Conservation (phyloP, 192 early-diverging fungal genomes). For the Ambispora gerdemannii region DNA sequence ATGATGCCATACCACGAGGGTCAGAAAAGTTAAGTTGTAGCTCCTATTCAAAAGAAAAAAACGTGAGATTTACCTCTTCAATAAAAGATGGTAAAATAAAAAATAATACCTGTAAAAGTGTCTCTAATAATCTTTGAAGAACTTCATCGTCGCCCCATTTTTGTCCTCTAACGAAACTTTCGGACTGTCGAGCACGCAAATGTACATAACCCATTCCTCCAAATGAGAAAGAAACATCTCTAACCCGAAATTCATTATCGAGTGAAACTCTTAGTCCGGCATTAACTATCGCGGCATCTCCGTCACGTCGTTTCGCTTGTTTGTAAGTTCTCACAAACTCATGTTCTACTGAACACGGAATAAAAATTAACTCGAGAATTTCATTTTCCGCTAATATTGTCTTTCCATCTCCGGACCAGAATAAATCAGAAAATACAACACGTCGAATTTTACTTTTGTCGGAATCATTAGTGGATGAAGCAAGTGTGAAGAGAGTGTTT, state of each 20-base stretch:
- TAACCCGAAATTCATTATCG: constrained; percentile 43
- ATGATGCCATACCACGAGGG: constrained; percentile 69
- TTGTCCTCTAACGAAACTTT: constrained; percentile 46
- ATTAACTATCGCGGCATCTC: constrained; percentile 86
- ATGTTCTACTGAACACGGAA: constrained; percentile 57
- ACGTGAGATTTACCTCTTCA: too few species aligned
- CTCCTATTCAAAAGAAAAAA: too few species aligned
- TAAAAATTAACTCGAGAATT: constrained; percentile 60
- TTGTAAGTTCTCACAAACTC: constrained; percentile 75
- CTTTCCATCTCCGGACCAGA: constrained; percentile 84
- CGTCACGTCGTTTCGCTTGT: constrained; percentile 84
- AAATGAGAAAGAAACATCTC: constrained; percentile 64
- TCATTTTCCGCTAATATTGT: constrained; percentile 62
- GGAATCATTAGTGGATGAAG: constrained; percentile 32
- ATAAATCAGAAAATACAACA: constrained; percentile 59
- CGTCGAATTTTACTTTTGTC: constrained; percentile 27
- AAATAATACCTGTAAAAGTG: too few species aligned
- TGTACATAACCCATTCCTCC: constrained; percentile 78
- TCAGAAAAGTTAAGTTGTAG: constrained; percentile 46
- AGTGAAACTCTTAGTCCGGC: constrained; percentile 63
- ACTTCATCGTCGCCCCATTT: constrained; percentile 53
- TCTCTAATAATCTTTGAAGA: too few species aligned
- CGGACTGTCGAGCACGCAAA: constrained; percentile 53
- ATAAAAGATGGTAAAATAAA: too few species aligned
- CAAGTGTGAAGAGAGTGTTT: constrained; percentile 50